These are phyloP conservation scores for Dothidotthia symphoricarpi DNA, from an alignment of 2,329 filamentous ascomycete genomes.

Conservation along the genomic window DNA sequence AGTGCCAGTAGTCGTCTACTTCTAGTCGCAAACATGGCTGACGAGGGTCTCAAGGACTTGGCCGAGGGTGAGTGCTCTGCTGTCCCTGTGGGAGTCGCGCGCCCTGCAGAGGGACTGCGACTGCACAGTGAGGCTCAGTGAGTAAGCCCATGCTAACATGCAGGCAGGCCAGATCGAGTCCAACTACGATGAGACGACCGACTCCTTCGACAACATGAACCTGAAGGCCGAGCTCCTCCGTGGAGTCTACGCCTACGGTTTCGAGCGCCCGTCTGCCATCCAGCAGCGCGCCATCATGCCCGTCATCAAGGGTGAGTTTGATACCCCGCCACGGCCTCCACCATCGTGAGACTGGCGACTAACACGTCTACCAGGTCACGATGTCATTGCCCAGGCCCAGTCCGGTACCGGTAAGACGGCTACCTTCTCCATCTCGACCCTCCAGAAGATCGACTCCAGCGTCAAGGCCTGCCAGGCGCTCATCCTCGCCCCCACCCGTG, in stretches of 20 bases:
- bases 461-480: slow-evolving; percentile 97
- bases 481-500: slow-evolving; percentile 95
- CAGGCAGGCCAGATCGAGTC: slow-evolving; percentile 93
- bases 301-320: slow-evolving; percentile 88
- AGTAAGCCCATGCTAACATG: slow-evolving; percentile 14
- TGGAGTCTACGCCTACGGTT: slow-evolving; percentile 99
- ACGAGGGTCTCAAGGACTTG: slow-evolving; percentile 97
- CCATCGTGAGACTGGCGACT: slow-evolving; percentile 15
- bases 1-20: slow-evolving; percentile 66
- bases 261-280: slow-evolving; percentile 98
- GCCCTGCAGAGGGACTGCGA: slow-evolving; percentile 13
- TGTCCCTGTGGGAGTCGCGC: slow-evolving; percentile 6
- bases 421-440: slow-evolving; percentile 97
- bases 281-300: slow-evolving; percentile 99
- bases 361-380: slow-evolving; percentile 61
- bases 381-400: slow-evolving; percentile 99
- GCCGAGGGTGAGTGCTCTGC: slow-evolving; percentile 72
- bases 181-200: slow-evolving; percentile 99
- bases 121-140: slow-evolving; percentile 9
- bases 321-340: slow-evolving; percentile 3
- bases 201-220: slow-evolving; percentile 98
- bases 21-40: slow-evolving; percentile 90
- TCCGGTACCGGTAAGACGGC: slow-evolving; percentile 99
- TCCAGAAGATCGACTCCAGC: slow-evolving; percentile 96
- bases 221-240: slow-evolving; percentile 96